Base-by-base conservation (phyloP, 1,284 basidiomycete genomes). In the Leccinum holopus region DNA sequence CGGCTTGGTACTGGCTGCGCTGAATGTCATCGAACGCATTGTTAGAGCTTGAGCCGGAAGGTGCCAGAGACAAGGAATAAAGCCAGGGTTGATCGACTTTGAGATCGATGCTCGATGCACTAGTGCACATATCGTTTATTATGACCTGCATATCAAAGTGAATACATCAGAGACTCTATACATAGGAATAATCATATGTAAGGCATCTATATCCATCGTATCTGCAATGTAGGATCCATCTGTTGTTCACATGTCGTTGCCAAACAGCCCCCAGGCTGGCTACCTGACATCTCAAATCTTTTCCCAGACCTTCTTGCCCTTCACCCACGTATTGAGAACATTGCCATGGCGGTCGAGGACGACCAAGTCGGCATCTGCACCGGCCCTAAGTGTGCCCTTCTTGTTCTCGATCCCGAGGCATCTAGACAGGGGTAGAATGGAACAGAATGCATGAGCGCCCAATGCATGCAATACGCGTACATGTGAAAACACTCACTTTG, bases 361-460 rank as follows among this genome's bases (percentile, higher is more conserved):
- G 54, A 88, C 84, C 32, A 96, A 79, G 76, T 96, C 94, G 5
- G 93, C 94, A 72, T 95, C 91, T 32, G 87, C 90, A 11, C 92
- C 93, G 0, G 88, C 77, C 47, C 87, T 83, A 35, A 96, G 79
- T 21, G 88, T 90, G 25, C 94, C 94, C 77, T 95, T 96, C 66
- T 75, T 82, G 63, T 82, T 76, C 70, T 91, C 90, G 64, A 96
- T 90, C 30, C 90, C 87, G 16, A 96, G 81, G 72, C 91, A 90
- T 66, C 87, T 88, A 57, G 25, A 56, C 18, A 58, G 32, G 37
- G 16, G n/a, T 16, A 10, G 18, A 7, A 21, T 18, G 12, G 6
- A 14, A 21, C 18, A 1, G 18, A 18, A 30, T 30, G 16, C 11
- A 52, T 49, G 59, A 51, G 49, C 25, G 18, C 35, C 25, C 30